Evolutionary conservation across 1,284 basidiomycete species (phyloP).

Genomic region (Bondarzewia mesenterica): DNA sequence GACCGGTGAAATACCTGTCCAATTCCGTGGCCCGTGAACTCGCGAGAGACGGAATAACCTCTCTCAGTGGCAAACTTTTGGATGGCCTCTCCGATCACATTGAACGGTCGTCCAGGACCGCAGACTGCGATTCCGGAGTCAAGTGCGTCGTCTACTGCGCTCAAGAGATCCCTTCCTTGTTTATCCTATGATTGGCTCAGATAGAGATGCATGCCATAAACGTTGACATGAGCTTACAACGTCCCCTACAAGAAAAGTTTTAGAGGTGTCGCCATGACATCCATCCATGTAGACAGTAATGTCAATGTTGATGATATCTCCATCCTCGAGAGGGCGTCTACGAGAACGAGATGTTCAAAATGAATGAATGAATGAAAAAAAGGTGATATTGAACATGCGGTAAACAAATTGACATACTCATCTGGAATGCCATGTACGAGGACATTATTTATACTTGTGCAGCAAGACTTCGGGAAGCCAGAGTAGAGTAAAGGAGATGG

Average conservation of each 20-base stretch:
- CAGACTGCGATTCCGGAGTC: slow-evolving; percentile 69
- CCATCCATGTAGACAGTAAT: slow-evolving; percentile 73
- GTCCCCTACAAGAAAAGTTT: slow-evolving; percentile 72
- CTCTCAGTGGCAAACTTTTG: slow-evolving; percentile 35
- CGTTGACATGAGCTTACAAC: slow-evolving; percentile 38
- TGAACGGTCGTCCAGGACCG: slow-evolving; percentile 68
- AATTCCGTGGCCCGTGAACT: slow-evolving; percentile 85
- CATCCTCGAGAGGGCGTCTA: slow-evolving; percentile 63
- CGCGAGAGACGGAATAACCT: slow-evolving; percentile 60
- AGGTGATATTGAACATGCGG: no score
- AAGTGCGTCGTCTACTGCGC: slow-evolving; percentile 58
- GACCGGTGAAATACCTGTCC: slow-evolving; percentile 75
- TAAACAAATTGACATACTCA: slow-evolving; percentile 52
- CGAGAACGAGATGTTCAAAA: no score
- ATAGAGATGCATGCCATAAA: not conserved
- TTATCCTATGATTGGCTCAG: slow-evolving; percentile 41
- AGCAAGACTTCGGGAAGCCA: slow-evolving; percentile 81
- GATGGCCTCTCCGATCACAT: slow-evolving; percentile 71
- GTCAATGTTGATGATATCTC: slow-evolving; percentile 83
- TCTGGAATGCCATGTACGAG: slow-evolving; percentile 85
- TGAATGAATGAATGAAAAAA: no score
- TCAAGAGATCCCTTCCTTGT: slow-evolving; percentile 55
- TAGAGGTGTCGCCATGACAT: slow-evolving; percentile 82
- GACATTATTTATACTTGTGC: slow-evolving; percentile 85
- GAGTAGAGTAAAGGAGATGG: slow-evolving; percentile 82